phyloP scores from a whole-genome alignment of 768 basidiomycete genomes.

The Psilocybe sp. region DNA sequence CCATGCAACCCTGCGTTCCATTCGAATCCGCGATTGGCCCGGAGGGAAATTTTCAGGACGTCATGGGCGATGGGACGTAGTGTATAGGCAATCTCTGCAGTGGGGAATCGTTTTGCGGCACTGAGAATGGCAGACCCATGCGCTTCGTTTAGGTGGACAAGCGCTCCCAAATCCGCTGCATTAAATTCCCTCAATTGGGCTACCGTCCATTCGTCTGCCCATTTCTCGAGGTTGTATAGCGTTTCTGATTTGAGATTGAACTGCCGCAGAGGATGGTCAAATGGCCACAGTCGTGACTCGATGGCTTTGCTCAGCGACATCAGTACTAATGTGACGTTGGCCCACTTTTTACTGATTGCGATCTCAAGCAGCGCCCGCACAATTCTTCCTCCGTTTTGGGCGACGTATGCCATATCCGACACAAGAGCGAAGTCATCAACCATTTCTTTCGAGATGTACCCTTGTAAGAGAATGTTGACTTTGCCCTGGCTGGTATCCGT shows the following conservation, averaged over 20 bases:
- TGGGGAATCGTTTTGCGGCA: conserved; percentile 85
- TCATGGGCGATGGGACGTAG: conserved; percentile 84
- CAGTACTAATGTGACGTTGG: conserved; percentile 71
- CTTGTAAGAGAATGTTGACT: conserved; percentile 93
- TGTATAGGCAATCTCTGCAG: conserved; percentile 57
- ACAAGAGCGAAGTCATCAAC: conserved; percentile 95
- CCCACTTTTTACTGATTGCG: conserved; percentile 90
- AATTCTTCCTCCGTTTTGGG: conserved; percentile 94
- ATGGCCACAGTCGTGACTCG: conserved; percentile 92
- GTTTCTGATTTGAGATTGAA: conserved; percentile 76
- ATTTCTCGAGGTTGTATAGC: conserved; percentile 71
- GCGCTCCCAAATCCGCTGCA: conserved; percentile 67
- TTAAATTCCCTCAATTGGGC: conserved; percentile 67
- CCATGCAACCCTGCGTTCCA: conserved; percentile 83
- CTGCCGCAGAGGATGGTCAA: conserved; percentile 86
- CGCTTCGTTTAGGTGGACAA: conserved; percentile 81
- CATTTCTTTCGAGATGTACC: conserved; percentile 74
- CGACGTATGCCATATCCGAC: conserved; percentile 91
- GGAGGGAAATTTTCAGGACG: conserved; percentile 73
- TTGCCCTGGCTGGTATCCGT: conserved; percentile 62
- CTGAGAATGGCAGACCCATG: conserved; percentile 78
- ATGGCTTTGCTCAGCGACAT: conserved; percentile 92
- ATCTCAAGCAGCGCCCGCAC: conserved; percentile 94
- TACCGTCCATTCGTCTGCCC: conserved; percentile 79
- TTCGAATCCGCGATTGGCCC: conserved; percentile 63